Evolutionary conservation across 2,329 filamentous ascomycete genomes (phyloP).

Genomic region (Hypomyces perniciosus): DNA sequence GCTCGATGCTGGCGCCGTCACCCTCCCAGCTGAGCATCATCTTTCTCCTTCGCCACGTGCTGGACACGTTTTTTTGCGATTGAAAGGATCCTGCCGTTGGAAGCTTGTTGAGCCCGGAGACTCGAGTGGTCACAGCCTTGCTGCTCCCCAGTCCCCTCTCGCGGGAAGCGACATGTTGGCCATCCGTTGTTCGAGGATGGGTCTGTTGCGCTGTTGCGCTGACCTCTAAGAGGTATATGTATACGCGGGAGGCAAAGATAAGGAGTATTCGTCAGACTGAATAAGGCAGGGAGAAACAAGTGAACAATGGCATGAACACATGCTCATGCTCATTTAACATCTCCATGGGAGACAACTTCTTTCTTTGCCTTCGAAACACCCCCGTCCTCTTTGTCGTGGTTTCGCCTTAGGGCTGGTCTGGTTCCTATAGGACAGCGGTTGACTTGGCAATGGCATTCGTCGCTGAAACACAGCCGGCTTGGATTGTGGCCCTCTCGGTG

Average conservation of each 20-base stretch:
- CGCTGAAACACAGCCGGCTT: conserved; percentile 15
- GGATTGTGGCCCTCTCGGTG: background rate
- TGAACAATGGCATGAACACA: no score
- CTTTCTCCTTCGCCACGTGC: conserved; percentile 4
- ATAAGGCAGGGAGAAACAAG: no score
- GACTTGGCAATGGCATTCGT: conserved; percentile 22
- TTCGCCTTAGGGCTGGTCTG: background rate
- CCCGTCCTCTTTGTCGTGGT: no score
- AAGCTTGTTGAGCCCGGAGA: background rate
- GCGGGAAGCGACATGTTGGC: no score
- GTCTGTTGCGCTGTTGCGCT: no score
- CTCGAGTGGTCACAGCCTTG: background rate
- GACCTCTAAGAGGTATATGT: no score
- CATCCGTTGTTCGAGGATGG: no score
- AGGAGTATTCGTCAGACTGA: no score
- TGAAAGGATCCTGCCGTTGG: background rate
- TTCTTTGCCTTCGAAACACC: no score
- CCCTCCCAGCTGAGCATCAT: background rate
- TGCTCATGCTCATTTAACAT: no score
- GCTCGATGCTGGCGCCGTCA: background rate
- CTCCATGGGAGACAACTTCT: no score
- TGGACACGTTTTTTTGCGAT: background rate
- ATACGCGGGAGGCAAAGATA: no score
- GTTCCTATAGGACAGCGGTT: conserved; percentile 12
- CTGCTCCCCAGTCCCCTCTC: background rate